Evolutionary conservation across 768 basidiomycete species (phyloP).

Genomic region (Rhizopogon roseolus): DNA sequence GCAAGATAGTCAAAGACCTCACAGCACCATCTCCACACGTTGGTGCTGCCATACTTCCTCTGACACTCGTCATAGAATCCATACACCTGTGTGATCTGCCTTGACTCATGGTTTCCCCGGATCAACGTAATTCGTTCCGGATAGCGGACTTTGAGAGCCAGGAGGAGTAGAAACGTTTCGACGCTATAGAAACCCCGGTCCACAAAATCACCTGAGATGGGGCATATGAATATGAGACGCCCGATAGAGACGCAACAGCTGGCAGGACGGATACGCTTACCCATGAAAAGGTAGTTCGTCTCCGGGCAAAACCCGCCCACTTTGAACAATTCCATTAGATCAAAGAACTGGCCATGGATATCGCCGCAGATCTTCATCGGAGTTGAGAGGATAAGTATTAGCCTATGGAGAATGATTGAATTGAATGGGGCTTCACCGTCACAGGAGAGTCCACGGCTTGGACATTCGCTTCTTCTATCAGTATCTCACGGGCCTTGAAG

Average conservation of each 20-base stretch:
- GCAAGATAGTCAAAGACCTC: slow-evolving; percentile 98
- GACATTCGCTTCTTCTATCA: slow-evolving; percentile 97
- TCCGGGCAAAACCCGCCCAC: slow-evolving; percentile 90
- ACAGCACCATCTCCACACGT: slow-evolving; percentile 98
- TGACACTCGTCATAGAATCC: slow-evolving; percentile 97
- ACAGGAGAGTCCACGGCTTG: slow-evolving; percentile 95
- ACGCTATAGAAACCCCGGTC: slow-evolving; percentile 97
- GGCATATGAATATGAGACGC: slow-evolving; percentile 5
- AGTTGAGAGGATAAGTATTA: slow-evolving; percentile 5
- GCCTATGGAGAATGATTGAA: slow-evolving; percentile 3
- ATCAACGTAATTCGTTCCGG: slow-evolving; percentile 97
- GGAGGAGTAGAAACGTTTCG: slow-evolving; percentile 90
- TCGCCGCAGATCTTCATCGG: slow-evolving; percentile 78
- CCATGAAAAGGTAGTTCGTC: slow-evolving; percentile 96
- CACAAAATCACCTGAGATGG: slow-evolving; percentile 83
- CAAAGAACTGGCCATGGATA: slow-evolving; percentile 97
- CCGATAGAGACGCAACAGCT: slow-evolving; percentile 3
- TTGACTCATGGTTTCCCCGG: slow-evolving; percentile 94
- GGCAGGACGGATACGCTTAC: slow-evolving; percentile 36
- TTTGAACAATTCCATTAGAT: slow-evolving; percentile 92
- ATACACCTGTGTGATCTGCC: slow-evolving; percentile 96
- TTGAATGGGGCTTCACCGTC: slow-evolving; percentile 53
- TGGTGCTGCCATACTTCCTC: slow-evolving; percentile 88
- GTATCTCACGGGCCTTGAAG: slow-evolving; percentile 91
- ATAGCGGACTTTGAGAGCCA: slow-evolving; percentile 95